Evolutionary conservation across 2,329 filamentous ascomycete genomes (phyloP), one percentile per base, ranked within the genome.

Genomic region (Sarocladium brachiariae): DNA sequence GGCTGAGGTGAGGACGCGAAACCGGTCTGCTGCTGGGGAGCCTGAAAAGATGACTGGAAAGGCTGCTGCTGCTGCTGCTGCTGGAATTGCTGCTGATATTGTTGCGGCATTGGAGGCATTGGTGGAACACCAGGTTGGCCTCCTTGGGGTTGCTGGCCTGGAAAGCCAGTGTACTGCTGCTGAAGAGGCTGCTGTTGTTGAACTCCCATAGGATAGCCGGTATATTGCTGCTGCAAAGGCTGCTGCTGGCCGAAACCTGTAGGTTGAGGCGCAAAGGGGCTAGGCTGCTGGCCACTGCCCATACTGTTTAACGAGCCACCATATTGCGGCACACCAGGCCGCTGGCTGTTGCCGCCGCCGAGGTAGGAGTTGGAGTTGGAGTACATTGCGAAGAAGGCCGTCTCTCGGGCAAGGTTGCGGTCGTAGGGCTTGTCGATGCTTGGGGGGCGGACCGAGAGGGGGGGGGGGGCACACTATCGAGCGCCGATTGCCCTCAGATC

Each of bases 361-460:
- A 95, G 72, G 69, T 85, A 96, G 57, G 87, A 84, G 74, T 87
- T 95, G 58, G 89, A 87, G 67, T 86, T 89, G 58, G 89, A 93
- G 73, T 89, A 97, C 92, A 96, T 96, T 70, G 63, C 55, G 57
- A 25, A 9, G 16, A 33, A 2, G 14, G 43, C 16, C 43, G 43
- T 3, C 16, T 31, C 43, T 24, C 4, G 33, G n/a, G 27, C 43
- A 31, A 21, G 11, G 25, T 7, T 21, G 13, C 8, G 3, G 25
- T 25, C 24, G 21, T 25, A 25, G 24, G 43, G 25, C 21, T 33
- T 21, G 16, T 19, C 16, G 43, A 11, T 41, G 37, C 18, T 23
- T 18, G 19, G 4, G 18, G 10, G 5, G 8, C 24, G 16, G 6
- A 13, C n/a, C 19, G 27, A 7, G 35, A 21, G 43, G 43, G 39